These are phyloP conservation scores for Jacaranda mimosifolia DNA, from an alignment of 257 asterid species.

Conservation along the genomic window DNA sequence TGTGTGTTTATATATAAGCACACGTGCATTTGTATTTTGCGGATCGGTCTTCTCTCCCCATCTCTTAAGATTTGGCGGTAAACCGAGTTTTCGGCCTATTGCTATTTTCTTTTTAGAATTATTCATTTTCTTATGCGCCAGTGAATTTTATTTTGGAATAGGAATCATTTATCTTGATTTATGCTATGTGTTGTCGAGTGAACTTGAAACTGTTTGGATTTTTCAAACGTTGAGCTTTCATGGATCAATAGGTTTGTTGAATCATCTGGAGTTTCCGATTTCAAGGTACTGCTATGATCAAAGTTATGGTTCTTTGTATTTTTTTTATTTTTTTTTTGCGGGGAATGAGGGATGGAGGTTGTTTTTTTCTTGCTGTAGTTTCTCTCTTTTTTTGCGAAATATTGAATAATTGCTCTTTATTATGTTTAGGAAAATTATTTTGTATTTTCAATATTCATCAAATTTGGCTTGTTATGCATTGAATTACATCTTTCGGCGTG, in stretches of 20 bases:
- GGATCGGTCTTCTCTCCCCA: conserved; percentile 37
- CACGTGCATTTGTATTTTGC: conserved; percentile 2
- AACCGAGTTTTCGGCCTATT: conserved; percentile 38
- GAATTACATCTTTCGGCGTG: background rate
- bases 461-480: background rate
- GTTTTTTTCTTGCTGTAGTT: no score
- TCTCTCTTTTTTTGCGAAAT: no score
- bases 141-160: background rate
- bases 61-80: conserved; percentile 54
- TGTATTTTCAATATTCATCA: no score
- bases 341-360: no score
- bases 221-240: conserved; percentile 30
- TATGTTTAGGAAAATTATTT: no score
- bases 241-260: background rate
- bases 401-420: no score
- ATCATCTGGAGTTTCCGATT: conserved; percentile 22
- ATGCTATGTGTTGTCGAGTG: conserved; percentile 24
- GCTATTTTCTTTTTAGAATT: conserved; percentile 9
- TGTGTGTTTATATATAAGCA: background rate
- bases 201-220: conserved; percentile 31
- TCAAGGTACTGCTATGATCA: conserved; percentile 22
- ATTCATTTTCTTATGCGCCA: background rate
- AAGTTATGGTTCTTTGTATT: background rate
- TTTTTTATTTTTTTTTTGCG: no score
- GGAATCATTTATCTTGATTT: conserved; percentile 1